Percentiles rank a stretch among this genome's conserved stretches.
These are phyloP conservation scores for Grammothele lineata DNA, from an alignment of 768 basidiomycete species.

Conservation along the genomic window DNA sequence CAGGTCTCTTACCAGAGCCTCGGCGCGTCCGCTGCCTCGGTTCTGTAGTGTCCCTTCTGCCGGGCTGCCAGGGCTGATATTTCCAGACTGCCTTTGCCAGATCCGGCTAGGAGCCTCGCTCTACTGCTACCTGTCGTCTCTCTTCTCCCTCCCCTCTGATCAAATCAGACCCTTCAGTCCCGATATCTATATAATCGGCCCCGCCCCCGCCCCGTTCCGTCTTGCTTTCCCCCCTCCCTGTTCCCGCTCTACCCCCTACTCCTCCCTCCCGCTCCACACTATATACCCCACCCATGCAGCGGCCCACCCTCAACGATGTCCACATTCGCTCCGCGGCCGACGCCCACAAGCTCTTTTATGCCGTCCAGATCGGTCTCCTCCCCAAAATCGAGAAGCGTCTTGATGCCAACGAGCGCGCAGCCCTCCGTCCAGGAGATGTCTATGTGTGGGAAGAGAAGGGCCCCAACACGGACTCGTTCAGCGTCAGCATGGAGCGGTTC, in stretches of 20 bases:
- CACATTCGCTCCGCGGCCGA: constrained; percentile 76
- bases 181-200: constrained; percentile 18
- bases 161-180: constrained; percentile 9
- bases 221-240: constrained; percentile 17
- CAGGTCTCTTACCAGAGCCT: constrained; percentile 3
- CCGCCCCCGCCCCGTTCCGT: constrained; percentile 8
- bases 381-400: constrained; percentile 74
- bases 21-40: constrained; percentile 2
- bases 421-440: constrained; percentile 48
- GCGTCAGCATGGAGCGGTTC: constrained; percentile 79
- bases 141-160: constrained; percentile 6
- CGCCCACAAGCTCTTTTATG: constrained; percentile 79
- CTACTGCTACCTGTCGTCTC: constrained; percentile 3
- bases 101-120: constrained; percentile 14
- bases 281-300: constrained; percentile 45
- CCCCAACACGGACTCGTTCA: constrained; percentile 69
- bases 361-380: constrained; percentile 56
- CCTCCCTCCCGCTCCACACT: constrained; percentile 13
- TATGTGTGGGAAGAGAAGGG: constrained; percentile 74
- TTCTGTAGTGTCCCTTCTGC: constrained; percentile 8
- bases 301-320: constrained; percentile 65
- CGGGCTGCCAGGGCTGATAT: constrained; percentile 2
- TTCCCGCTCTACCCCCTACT: constrained; percentile 19
- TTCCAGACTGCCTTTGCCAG: constrained; percentile 11
- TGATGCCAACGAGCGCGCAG: constrained; percentile 61